Evolutionary conservation across 2,329 filamentous ascomycete genomes (phyloP), one percentile per base, ranked within the genome.

Genomic region (Phialophora expanda): DNA sequence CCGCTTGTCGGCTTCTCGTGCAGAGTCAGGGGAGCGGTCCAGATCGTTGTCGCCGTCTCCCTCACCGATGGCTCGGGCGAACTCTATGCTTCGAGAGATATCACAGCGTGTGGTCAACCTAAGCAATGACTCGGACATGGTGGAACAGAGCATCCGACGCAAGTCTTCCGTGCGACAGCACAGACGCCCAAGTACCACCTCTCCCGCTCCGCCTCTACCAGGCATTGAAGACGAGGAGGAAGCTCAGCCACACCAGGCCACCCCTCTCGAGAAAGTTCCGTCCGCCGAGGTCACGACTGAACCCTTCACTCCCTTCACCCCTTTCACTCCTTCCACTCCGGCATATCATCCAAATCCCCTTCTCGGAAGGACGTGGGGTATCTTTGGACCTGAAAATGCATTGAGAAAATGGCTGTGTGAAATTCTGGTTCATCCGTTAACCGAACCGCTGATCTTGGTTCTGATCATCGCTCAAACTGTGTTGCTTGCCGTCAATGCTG

Each of bases 81-180:
- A 90, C 53, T 91, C 90, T 8, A 91, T 93, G 72, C 87, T 93
- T 78, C 86, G 90, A 69, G 88, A 87, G 71, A 96, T 99, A 88
- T 98, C 96, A 34, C 93, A 97, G 80, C 92, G 95, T 81, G 93
- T 99, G 63, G 95, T 99, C 74, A 98, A 98, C 75, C 86, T 99
- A 73, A 97, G 93, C 78, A 96, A 96, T 75, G 95, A 98, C 74
- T 90, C 89, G 4, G 92, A 97, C 72, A 81, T 91, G 22, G 83
- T 93, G 17, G 92, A 97, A 76, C 88, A 90, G 68, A 88, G 86
- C 59, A 84, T 88, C 26, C 84, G 87, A 50, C 84, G 87, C 56
- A 81, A 89, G 81, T 76, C 89, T 17, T 69, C 70, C 26, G 51
- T 73, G 41, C 62, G 65, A 41, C 65, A 69, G 12, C 51, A 65